Evolutionary conservation across 169 alveolate species (phyloP), one percentile per base, ranked within the genome.

Genomic region (Babesia divergens): DNA sequence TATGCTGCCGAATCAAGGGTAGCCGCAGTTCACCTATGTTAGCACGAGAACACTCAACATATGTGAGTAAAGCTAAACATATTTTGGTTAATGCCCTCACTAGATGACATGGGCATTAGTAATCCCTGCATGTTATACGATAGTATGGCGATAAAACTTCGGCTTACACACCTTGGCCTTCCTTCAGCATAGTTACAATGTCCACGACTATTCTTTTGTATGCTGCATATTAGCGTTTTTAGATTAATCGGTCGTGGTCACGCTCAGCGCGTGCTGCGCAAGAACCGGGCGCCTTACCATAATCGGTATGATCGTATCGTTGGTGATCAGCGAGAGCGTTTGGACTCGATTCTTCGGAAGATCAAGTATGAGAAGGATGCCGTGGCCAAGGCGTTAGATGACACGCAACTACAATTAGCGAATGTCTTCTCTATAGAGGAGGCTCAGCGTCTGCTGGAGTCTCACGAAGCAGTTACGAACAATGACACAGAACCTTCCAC

Each of bases 301-400:
- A 29, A 42, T 49, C 62, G 53, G 24, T 68, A 70, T 38, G 79
- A 71, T 22, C 59, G 66, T 7, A 18, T 70, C 13, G 16, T 49
- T 2, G 86, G 53, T 9, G 88, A 80, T 35, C 83, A 69, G 70
- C 55, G 84, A 29, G 81, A 70, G 43, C 65, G 88, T 20, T 24
- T 56, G 42, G 77, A 54, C 29, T 28, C 65, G 2, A 26, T 52
- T 11, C 16, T 70, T 0, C 47, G 66, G 14, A 52, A 71, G 46
- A 40, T 80, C n/a, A 65, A 67, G 18, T 80, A 69, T 43, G 84
- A 80, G 52, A 80, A 80, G 71, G 69, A 65, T 40, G 56, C 86
- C 26, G 55, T 70, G 20, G 69, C 80, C 24, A 59, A 72, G 69
- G 88, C 56, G 47, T 29, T 80, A 20, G 20, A 18, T 32, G 42